These are phyloP conservation scores for Penicillium sp. DNA, from an alignment of 2,329 filamentous ascomycete species.

Conservation along the genomic window DNA sequence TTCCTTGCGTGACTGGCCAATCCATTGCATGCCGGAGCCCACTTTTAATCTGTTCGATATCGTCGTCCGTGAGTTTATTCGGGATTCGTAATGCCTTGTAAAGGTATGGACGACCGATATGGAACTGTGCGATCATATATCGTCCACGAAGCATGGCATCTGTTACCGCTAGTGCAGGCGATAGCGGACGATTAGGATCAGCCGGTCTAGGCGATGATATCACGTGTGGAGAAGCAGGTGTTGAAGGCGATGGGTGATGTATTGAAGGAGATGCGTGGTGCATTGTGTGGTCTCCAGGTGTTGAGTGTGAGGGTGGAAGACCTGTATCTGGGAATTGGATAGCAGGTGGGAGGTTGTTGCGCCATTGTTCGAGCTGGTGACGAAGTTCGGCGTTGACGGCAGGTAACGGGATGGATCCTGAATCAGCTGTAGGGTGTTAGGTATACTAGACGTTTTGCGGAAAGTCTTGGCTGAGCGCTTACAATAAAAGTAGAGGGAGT, in stretches of 20 bases:
- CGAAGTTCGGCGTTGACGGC: conserved; percentile 53
- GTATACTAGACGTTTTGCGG: neutral
- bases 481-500: conserved; percentile 53
- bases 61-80: conserved; percentile 36
- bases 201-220: conserved; percentile 17
- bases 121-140: conserved; percentile 41
- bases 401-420: conserved; percentile 47
- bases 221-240: conserved; percentile 20
- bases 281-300: conserved; percentile 20
- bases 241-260: conserved; percentile 19
- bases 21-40: conserved; percentile 43
- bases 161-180: conserved; percentile 36
- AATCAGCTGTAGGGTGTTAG: conserved; percentile 32
- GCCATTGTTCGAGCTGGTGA: conserved; percentile 59
- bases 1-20: conserved; percentile 40
- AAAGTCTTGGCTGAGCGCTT: conserved; percentile 2
- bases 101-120: conserved; percentile 43
- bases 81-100: conserved; percentile 46
- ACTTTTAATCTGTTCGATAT: conserved; percentile 40
- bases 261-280: conserved; percentile 22
- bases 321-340: conserved; percentile 46
- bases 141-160: conserved; percentile 41
- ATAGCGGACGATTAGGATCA: conserved; percentile 25
- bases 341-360: conserved; percentile 49
- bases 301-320: conserved; percentile 13